Evolutionary conservation across 306 rosid species (phyloP).

Genomic region (Quercus cerris): DNA sequence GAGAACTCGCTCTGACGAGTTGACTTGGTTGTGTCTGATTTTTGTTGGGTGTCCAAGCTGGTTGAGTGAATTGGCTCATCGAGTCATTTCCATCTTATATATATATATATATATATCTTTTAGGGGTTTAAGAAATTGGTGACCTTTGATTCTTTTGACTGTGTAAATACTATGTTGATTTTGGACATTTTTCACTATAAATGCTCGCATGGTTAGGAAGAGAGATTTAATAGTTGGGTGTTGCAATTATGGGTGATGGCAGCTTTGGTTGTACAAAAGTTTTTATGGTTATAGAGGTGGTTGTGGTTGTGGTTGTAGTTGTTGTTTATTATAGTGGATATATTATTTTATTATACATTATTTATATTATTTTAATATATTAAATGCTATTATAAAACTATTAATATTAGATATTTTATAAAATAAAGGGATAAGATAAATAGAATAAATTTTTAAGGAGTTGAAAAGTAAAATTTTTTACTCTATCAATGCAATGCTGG

Average conservation of each 20-base stretch:
- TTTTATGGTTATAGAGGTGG: accelerated
- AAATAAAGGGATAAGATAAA: no score
- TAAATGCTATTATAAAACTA: no score
- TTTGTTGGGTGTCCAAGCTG: slow-evolving; percentile 63
- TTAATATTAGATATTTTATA: no score
- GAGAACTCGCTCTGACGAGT: slow-evolving; percentile 42
- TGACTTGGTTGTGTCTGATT: slow-evolving; percentile 20
- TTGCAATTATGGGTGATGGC: no score
- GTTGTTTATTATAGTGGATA: no score
- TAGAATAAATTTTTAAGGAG: no score
- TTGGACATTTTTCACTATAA: slow-evolving; percentile 18
- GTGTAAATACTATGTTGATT: not conserved
- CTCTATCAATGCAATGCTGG: no score
- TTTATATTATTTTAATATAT: no score
- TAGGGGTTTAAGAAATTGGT: not conserved
- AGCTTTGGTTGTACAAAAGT: no score
- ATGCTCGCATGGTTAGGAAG: slow-evolving; percentile 17
- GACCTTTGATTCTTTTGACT: slow-evolving; percentile 30
- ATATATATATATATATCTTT: not conserved
- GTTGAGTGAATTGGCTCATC: slow-evolving; percentile 26
- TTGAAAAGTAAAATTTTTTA: no score
- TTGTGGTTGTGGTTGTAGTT: no score
- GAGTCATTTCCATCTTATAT: not conserved
- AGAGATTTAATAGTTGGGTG: not conserved
- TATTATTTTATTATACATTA: no score